phyloP scores from a whole-genome alignment of 148 eudicot genomes.

The Polygonum maritimum region DNA sequence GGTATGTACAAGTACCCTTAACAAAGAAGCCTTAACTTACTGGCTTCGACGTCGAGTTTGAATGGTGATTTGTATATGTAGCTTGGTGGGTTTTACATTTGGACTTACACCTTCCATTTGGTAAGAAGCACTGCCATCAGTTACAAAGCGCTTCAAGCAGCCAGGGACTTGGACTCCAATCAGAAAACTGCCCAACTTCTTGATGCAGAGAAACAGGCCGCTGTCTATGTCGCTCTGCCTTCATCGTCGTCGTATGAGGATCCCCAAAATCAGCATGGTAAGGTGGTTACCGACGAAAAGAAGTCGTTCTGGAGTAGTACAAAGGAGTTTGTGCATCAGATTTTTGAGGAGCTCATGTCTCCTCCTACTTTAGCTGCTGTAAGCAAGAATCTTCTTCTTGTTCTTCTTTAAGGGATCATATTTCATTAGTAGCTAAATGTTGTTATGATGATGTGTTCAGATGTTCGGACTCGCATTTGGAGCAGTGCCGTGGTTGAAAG shows the following conservation, averaged over 20 bases:
- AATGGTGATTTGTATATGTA: constrained; percentile 16
- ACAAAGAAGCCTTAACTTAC: too few relatives aligned
- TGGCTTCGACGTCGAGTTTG: background rate
- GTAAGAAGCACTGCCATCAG: constrained; percentile 39
- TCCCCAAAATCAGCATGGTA: background rate
- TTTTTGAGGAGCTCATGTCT: constrained; percentile 51
- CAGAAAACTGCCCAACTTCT: constrained; percentile 41
- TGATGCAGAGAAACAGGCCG: constrained; percentile 24
- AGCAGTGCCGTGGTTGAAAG: constrained; percentile 46
- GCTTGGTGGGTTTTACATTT: constrained; percentile 79
- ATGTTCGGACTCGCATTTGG: constrained; percentile 60
- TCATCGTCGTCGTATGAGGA: constrained; percentile 6
- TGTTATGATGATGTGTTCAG: constrained; percentile 20
- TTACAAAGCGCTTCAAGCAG: constrained; percentile 26
- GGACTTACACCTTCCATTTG: constrained; percentile 77
- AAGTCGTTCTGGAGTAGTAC: constrained; percentile 22
- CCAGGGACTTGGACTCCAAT: constrained; percentile 52
- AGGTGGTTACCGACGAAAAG: background rate
- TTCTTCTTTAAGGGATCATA: background rate
- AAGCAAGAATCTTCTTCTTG: constrained; percentile 34
- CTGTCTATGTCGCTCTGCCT: background rate
- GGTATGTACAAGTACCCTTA: constrained; percentile 20
- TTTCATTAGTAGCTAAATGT: background rate
- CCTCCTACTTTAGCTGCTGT: constrained; percentile 91
- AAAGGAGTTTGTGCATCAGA: constrained; percentile 27